Conservation (phyloP, 2,329 filamentous ascomycete species). For the Exophiala mesophila region DNA sequence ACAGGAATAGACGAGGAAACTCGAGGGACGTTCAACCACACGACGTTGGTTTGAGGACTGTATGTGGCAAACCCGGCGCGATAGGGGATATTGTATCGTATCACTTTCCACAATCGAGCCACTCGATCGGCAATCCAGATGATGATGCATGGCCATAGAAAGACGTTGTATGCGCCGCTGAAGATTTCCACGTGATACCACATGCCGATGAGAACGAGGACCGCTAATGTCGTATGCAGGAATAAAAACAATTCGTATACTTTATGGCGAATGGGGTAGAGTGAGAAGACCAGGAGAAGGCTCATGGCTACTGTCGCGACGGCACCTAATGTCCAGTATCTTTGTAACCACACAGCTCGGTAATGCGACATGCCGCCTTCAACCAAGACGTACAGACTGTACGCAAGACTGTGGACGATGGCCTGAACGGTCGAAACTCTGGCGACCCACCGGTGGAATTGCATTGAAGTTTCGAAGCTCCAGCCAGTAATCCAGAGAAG, state of each 20-base stretch:
- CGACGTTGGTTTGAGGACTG: conserved; percentile 35
- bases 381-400: conserved; percentile 37
- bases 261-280: conserved; percentile 27
- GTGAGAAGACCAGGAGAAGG: conserved; percentile 28
- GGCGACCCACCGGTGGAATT: conserved; percentile 35
- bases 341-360: conserved; percentile 21
- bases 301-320: conserved; percentile 30
- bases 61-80: conserved; percentile 32
- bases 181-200: conserved; percentile 46
- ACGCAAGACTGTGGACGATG: conserved; percentile 57
- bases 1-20: neutral
- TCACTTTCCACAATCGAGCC: conserved; percentile 32
- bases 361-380: neutral
- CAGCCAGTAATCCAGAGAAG: conserved; percentile 37
- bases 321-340: conserved; percentile 36
- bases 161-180: conserved; percentile 44
- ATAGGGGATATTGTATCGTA: conserved; percentile 28
- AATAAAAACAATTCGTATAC: conserved; percentile 34
- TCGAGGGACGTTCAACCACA: neutral
- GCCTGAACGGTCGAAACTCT: conserved; percentile 28
- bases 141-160: conserved; percentile 45
- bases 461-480: conserved; percentile 34
- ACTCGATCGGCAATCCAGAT: conserved; percentile 47
- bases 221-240: conserved; percentile 30
- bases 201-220: conserved; percentile 30